Evolutionary conservation across 306 rosid species (phyloP), one percentile per base, ranked within the genome.

Genomic region (Alnus glutinosa): DNA sequence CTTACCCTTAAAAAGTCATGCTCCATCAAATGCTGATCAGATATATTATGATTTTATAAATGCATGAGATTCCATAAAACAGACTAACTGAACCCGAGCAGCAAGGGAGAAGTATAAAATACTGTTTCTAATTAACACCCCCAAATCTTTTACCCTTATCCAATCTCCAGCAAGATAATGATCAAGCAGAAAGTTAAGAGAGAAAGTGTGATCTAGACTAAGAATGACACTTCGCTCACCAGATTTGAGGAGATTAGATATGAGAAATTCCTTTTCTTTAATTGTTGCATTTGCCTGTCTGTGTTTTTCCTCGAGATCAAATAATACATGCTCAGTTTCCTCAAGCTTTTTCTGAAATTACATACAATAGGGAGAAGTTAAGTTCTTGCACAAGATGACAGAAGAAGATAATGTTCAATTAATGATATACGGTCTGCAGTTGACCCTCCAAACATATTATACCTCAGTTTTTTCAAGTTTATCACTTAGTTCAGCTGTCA

Each of bases 381-480:
- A 64, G 19, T 71, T 66, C 37, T 75, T 68, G 68, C 75, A 64
- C 52, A 70, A 72, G 15, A 42, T 55, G 32, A 81, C 70, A 83
- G 70, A 68, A 83, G 71, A 71, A 80, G 63, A 42, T 66, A 32
- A 2, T 54, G 74, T 63, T 66, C 64, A 66, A 77, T 51, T 51
- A 61, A 82, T 77, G 12, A 8, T 68, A n/a, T 19, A 23, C 32
- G n/a, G 54, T n/a, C 23, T 42, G 51, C 39, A 42, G 50, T 67
- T 42, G 9, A 37, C 78, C 47, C 52, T 55, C 78, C 7, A 59
- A 7, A 14, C 19, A 49, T 36, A 62, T 50, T 47, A 81, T 81
- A 93, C 99, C 98, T 93, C 99, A 73, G 97, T 92, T 82, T 82
- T 89, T 71, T 96, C 99, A 77, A 96, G 94, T 83, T 91, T 93